These are phyloP conservation scores for Thielaviopsis euricoi DNA, from an alignment of 2,329 filamentous ascomycete genomes.

Conservation along the genomic window DNA sequence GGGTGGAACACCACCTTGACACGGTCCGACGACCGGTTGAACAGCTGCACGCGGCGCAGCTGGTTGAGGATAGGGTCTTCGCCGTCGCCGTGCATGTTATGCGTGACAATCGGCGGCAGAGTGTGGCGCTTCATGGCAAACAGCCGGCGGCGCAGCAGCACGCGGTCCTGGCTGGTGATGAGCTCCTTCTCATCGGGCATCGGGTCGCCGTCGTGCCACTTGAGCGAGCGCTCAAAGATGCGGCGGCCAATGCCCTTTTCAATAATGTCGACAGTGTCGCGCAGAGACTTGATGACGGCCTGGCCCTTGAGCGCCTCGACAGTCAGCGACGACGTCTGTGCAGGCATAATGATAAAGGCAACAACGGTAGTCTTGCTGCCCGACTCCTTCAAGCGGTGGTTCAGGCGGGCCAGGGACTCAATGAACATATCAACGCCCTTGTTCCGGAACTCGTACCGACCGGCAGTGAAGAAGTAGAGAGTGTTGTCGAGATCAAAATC, in stretches of 20 bases:
- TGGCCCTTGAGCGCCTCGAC: conserved; percentile 94
- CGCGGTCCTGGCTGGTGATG: conserved; percentile 79
- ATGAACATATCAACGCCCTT: conserved; percentile 99
- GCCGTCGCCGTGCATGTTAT: conserved; percentile 92
- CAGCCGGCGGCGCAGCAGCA: conserved; percentile 74
- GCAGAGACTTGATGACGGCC: conserved; percentile 88
- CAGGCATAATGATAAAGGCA: conserved; percentile 97
- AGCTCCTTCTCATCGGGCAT: conserved; percentile 95
- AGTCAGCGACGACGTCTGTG: conserved; percentile 84
- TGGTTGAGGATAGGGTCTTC: conserved; percentile 95
- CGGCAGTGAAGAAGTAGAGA: conserved; percentile 92
- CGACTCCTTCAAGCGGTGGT: conserved; percentile 72
- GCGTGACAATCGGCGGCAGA: conserved; percentile 88
- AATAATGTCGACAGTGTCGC: conserved; percentile 85
- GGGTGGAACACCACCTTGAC: conserved; percentile 98
- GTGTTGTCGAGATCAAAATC: conserved; percentile 96
- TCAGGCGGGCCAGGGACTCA: conserved; percentile 83
- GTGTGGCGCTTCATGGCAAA: conserved; percentile 92
- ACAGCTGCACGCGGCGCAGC: conserved; percentile 85
- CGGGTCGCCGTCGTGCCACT: conserved; percentile 88
- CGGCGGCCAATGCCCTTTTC: conserved; percentile 84
- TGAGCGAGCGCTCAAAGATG: conserved; percentile 83
- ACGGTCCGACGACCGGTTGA: conserved; percentile 87
- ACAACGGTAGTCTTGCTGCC: conserved; percentile 90
- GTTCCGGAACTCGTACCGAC: conserved; percentile 93